Percentiles rank a stretch among this genome's conserved stretches.
These are phyloP conservation scores for Leishmania guyanensis DNA, from an alignment of 208 protist genomes.

Conservation along the genomic window DNA sequence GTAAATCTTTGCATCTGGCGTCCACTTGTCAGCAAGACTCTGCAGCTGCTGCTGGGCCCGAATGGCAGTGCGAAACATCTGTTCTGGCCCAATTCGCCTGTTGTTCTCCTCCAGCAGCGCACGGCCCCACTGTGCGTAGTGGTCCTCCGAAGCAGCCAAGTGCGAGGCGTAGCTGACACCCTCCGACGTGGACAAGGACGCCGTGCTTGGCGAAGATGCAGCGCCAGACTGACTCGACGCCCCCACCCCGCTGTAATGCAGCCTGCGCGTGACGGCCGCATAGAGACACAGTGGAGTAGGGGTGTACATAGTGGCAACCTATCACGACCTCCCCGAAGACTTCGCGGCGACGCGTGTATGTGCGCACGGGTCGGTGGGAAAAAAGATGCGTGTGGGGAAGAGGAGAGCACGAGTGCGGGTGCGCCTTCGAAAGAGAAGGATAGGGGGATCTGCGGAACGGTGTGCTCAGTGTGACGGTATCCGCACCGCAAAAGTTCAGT, in stretches of 20 bases:
- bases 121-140: conserved; percentile 82
- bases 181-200: neutral
- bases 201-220: neutral
- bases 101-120: conserved; percentile 79
- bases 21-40: conserved; percentile 86
- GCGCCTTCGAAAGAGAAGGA: neutral
- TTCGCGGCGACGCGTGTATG: neutral
- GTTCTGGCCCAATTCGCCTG: conserved; percentile 78
- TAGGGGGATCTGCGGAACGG: neutral
- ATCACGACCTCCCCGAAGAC: neutral
- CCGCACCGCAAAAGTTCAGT: neutral
- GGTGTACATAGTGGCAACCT: conserved; percentile 4
- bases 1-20: conserved; percentile 90
- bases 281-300: conserved; percentile 14
- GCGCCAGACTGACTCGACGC: neutral
- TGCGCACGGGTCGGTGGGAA: neutral
- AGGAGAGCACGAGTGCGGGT: neutral
- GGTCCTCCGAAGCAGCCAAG: conserved; percentile 54
- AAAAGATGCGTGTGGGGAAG: neutral
- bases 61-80: conserved; percentile 87
- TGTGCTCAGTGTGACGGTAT: neutral
- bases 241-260: neutral
- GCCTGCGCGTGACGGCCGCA: conserved; percentile 20
- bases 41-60: conserved; percentile 83
- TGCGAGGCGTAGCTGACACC: conserved; percentile 17